Conservation (phyloP, 108 stramenopile species). For the Bacterosira constricta region DNA sequence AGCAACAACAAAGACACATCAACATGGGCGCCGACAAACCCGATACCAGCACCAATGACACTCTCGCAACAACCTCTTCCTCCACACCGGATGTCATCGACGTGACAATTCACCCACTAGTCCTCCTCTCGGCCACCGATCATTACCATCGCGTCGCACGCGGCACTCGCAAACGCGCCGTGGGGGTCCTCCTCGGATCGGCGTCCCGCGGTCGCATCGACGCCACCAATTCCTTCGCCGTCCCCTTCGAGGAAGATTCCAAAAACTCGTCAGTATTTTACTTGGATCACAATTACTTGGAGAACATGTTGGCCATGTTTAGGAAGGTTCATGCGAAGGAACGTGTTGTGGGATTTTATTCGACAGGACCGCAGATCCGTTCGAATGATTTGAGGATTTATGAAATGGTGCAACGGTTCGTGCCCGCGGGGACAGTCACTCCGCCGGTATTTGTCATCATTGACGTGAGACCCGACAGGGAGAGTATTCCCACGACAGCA, state of each 20-base stretch:
- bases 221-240: constrained; percentile 95
- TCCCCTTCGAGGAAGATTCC: constrained; percentile 99
- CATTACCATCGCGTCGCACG: constrained; percentile 98
- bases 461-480: constrained; percentile 94
- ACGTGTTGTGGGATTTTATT: constrained; percentile 94
- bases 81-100: constrained; percentile 32
- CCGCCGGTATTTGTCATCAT: constrained; percentile 98
- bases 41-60: no score
- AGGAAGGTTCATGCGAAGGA: constrained; percentile 91
- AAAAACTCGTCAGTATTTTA: constrained; percentile 92
- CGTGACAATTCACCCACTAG: constrained; percentile 96
- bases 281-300: constrained; percentile 98
- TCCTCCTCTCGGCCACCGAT: constrained; percentile 95
- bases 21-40: no score
- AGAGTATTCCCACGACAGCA: constrained; percentile 93
- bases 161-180: constrained; percentile 95
- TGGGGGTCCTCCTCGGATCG: constrained; percentile 95
- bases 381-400: constrained; percentile 92
- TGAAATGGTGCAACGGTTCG: constrained; percentile 81
- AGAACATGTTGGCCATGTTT: constrained; percentile 87
- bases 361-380: constrained; percentile 90
- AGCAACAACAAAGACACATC: no score
- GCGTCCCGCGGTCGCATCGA: constrained; percentile 80
- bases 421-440: constrained; percentile 51
- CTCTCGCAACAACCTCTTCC: neutral